A percentile compares a stretch with the other conserved stretches of the same genome.
Evolutionary conservation across 345 rosid species (phyloP).

Genomic region (Gossypium ekmanianum): DNA sequence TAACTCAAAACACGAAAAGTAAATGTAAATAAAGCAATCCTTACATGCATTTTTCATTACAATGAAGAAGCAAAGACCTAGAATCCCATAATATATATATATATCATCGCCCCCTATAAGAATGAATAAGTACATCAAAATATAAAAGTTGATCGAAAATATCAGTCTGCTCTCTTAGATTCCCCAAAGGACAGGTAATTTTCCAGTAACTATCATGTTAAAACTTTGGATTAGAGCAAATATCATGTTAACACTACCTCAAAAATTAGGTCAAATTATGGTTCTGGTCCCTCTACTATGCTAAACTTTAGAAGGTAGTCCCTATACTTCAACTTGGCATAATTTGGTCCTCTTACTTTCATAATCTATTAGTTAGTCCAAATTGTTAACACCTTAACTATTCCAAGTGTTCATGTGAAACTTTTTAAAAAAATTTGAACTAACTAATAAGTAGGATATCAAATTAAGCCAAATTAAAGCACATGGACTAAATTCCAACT

Average conservation of each 20-base stretch:
- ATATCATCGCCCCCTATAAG: not conserved
- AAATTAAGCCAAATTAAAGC: too few species aligned
- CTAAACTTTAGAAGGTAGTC: too few species aligned
- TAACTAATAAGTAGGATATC: too few species aligned
- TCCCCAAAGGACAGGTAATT: not conserved
- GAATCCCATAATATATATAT: not conserved
- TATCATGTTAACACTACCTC: not conserved
- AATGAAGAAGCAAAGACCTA: slow-evolving; percentile 3
- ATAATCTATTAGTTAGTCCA: too few species aligned
- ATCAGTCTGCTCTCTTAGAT: not conserved
- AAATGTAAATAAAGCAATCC: not conserved
- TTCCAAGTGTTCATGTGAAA: too few species aligned
- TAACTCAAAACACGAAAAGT: not conserved
- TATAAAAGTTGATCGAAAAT: not conserved
- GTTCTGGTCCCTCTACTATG: too few species aligned
- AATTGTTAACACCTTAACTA: too few species aligned
- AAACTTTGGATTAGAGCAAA: not conserved
- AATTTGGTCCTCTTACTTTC: too few species aligned
- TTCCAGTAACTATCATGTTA: not conserved
- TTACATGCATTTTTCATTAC: not conserved
- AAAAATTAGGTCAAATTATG: not conserved
- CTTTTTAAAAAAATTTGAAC: too few species aligned
- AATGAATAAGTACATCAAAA: not conserved
- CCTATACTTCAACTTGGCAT: too few species aligned
- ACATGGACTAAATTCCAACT: too few species aligned